phyloP scores from a whole-genome alignment of 306 rosid species.

The Glycyrrhiza uralensis region DNA sequence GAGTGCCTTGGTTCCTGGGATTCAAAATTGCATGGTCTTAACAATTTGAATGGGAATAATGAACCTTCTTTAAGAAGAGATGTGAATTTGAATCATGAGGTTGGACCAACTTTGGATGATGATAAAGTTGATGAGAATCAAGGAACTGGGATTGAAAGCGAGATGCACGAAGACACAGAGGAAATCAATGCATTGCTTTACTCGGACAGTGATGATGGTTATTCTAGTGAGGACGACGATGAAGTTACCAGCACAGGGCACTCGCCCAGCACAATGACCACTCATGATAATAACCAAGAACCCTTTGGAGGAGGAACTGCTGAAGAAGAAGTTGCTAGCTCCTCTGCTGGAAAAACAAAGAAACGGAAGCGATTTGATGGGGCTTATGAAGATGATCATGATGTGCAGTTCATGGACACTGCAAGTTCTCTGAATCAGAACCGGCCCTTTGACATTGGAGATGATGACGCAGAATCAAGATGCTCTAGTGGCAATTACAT shows the following conservation, averaged over 20 bases:
- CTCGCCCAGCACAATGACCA: slow-evolving; percentile 75
- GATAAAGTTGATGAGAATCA: slow-evolving; percentile 45
- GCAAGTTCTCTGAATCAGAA: slow-evolving; percentile 53
- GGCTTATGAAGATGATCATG: slow-evolving; percentile 27
- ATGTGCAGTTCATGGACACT: slow-evolving; percentile 48
- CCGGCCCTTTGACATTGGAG: slow-evolving; percentile 33
- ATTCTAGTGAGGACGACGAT: slow-evolving; percentile 69
- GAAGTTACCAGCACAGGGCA: slow-evolving; percentile 98
- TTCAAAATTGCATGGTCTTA: slow-evolving; percentile 28
- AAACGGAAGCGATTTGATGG: slow-evolving; percentile 62
- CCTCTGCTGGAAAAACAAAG: slow-evolving; percentile 42
- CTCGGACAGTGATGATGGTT: slow-evolving; percentile 67
- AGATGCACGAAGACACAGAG: slow-evolving; percentile 92
- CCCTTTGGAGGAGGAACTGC: background rate
- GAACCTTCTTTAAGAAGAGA: slow-evolving; percentile 32
- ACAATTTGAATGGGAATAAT: slow-evolving; percentile 32
- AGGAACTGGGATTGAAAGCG: slow-evolving; percentile 55
- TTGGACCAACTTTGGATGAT: slow-evolving; percentile 39
- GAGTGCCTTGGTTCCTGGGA: slow-evolving; percentile 56
- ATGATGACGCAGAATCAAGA: slow-evolving; percentile 73
- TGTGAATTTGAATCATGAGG: slow-evolving; percentile 29
- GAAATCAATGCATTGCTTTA: slow-evolving; percentile 90
- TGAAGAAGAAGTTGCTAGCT: slow-evolving; percentile 73
- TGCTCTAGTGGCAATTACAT: slow-evolving; percentile 44
- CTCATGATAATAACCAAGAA: slow-evolving; percentile 40